Evolutionary conservation across 257 asterid species (phyloP).

Genomic region (Forsythia viridissima): DNA sequence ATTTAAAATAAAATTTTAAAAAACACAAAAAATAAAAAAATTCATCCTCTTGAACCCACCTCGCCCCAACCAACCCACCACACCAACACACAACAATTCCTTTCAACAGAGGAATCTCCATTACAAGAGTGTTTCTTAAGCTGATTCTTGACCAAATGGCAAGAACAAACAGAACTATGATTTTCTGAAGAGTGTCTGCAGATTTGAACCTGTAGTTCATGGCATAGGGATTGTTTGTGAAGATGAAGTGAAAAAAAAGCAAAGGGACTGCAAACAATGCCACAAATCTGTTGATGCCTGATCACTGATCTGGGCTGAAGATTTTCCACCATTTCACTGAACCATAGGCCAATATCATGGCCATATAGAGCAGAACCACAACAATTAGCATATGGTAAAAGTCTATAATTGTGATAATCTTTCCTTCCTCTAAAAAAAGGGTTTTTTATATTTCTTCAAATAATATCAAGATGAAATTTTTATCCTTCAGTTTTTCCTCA

Average conservation of each 20-base stretch:
- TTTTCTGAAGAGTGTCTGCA: slow-evolving; percentile 69
- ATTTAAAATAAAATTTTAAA: no score
- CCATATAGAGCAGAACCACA: slow-evolving; percentile 69
- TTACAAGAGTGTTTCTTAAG: slow-evolving; percentile 59
- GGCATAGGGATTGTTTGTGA: slow-evolving; percentile 63
- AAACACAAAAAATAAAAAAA: no score
- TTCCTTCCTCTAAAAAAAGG: neutral
- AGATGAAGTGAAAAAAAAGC: slow-evolving; percentile 69
- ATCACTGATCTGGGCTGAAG: slow-evolving; percentile 72
- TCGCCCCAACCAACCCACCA: no score
- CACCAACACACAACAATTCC: slow-evolving; percentile 49
- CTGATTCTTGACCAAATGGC: slow-evolving; percentile 52
- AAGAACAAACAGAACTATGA: slow-evolving; percentile 50
- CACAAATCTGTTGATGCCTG: slow-evolving; percentile 75
- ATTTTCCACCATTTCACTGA: slow-evolving; percentile 77
- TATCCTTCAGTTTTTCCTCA: neutral
- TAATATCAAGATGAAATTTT: slow-evolving; percentile 6
- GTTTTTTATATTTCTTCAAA: neutral
- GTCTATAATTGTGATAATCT: slow-evolving; percentile 48
- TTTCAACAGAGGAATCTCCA: slow-evolving; percentile 63
- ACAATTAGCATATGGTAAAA: slow-evolving; percentile 72
- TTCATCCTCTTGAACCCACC: no score
- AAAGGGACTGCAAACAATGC: slow-evolving; percentile 76
- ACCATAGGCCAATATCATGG: slow-evolving; percentile 70
- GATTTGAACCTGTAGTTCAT: slow-evolving; percentile 72